Base-by-base conservation (phyloP, 176 grass and related monocot genomes). In the Triticum turgidum region DNA sequence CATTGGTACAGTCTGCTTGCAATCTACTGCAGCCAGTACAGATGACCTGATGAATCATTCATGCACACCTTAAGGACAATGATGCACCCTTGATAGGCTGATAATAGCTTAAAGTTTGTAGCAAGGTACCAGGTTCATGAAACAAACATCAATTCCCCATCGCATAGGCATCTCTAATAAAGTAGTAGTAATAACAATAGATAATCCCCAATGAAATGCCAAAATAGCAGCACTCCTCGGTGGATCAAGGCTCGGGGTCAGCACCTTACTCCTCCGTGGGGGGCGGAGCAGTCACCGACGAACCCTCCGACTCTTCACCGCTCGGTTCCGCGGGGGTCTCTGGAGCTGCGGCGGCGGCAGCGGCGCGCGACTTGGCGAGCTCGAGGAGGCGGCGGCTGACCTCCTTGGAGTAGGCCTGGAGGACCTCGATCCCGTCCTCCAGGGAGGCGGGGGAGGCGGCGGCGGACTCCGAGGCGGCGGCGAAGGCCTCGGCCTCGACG, bases 341-440 rank as follows among this genome's bases (percentile, higher is more conserved):
- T 1, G 71, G 37, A 22, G 69, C 29, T 11, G 65, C 22, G 11
- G 66, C 22, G 3, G 85, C 1, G 11, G 84, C 61, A 4, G 89
- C 42, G 42, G 78, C 52, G 30, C 90, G 82, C 66, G 88, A 84
- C 86, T 96, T 99, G 27, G 94, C 86, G 37, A 91, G 88, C 13
- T 90, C 93, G 39, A 99, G 72, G 77, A 96, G 82, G 71, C 92
- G 84, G 58, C 84, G 90, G 81, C 97, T 96, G 73, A 99, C 89
- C 89, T 96, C 94, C 89, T 94, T 95, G 79, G 97, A 99, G 83
- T 99, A 99, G 0, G 90, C 77, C 86, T 91, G 86, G 61, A 99
- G 90, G 72, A 89, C 82, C 85, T 94, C 88, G 33, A 96, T 92
- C 65, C 94, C 92, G n/a, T 96, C 94, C 33, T 96, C 96, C 1